Evolutionary conservation across 371 early-diverging fungal genomes (phyloP).

Genomic region (Haplosporangium sp.): DNA sequence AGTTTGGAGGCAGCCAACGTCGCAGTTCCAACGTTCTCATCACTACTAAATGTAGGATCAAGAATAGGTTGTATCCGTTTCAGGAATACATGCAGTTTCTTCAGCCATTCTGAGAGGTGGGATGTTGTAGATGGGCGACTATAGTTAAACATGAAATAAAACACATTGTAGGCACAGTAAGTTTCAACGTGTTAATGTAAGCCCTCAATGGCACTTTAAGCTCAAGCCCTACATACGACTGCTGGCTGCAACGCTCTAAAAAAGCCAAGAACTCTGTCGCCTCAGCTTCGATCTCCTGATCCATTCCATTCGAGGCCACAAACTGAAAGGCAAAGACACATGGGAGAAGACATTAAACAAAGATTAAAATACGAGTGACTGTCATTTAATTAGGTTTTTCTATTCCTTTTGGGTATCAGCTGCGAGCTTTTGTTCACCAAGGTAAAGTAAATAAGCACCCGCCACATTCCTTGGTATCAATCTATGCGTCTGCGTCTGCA

Average conservation of each 20-base stretch:
- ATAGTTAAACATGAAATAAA: neutral
- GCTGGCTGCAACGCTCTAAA: constrained; percentile 22
- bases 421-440: neutral
- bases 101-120: constrained; percentile 10
- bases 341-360: too few species aligned
- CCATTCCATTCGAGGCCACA: constrained; percentile 40
- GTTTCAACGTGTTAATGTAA: neutral
- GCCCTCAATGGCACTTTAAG: too few species aligned
- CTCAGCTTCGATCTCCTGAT: constrained; percentile 41
- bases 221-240: constrained; percentile 12
- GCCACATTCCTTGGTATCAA: neutral
- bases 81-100: constrained; percentile 23
- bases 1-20: constrained; percentile 3
- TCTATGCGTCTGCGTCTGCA: constrained; percentile 59
- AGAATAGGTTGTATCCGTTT: constrained; percentile 20
- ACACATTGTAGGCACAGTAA: neutral
- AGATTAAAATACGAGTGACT: too few species aligned
- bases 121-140: constrained; percentile 28
- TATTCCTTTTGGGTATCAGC: too few species aligned
- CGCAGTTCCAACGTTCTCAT: neutral
- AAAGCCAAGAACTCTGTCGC: constrained; percentile 31
- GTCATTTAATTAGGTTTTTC: too few species aligned
- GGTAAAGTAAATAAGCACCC: neutral
- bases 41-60: neutral
- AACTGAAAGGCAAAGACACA: too few species aligned